Base-by-base conservation (phyloP, 768 basidiomycete genomes). In the Rhizopogon vinicolor region DNA sequence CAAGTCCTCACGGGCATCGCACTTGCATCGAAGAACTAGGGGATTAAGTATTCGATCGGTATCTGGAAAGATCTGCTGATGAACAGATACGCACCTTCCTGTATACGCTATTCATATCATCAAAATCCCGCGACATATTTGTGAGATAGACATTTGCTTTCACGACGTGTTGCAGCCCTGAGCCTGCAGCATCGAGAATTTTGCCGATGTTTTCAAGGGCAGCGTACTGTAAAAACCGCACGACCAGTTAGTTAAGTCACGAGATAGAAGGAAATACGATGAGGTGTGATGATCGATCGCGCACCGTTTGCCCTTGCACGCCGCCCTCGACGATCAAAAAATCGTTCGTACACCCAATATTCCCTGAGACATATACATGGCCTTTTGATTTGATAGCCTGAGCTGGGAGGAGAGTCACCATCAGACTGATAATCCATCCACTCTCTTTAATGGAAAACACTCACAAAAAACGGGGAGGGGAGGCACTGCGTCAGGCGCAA, bases 1-100 rank as follows among this genome's bases (percentile, higher is more conserved):
- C 82, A 83, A 22, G 84, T 84, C 42, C 83, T 74, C 5, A 83
- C 82, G 13, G 83, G 84, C 57, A 80, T 68, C 19, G 66, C 72
- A 12, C 69, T 68, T 51, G 65, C 65, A 19, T 72, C 64, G 56
- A 84, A 82, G 62, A 79, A 82, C 83, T 84, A 46, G 19, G 7
- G 39, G 40, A 29, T 28, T 41, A 40, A 25, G 6, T 0, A n/a
- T 8, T n/a, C 31, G 29, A 31, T 54, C 29, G 16, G 14, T 54
- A 4, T 19, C 4, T 18, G 4, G 14, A 41, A 53, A 10, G 8
- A 48, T 31, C 7, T 3, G 16, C 19, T n/a, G 16, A 28, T 3
- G 18, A 44, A 18, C 7, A n/a, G 31, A 44, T 7, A 31, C 63
- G 5, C 33, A 73, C 77, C 65, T 70, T 54, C 3, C 42, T 9